A percentile compares a stretch with the other conserved stretches of the same genome.
Conservation (phyloP, 306 rosid genomes). For the Citrullus colocynthis region DNA sequence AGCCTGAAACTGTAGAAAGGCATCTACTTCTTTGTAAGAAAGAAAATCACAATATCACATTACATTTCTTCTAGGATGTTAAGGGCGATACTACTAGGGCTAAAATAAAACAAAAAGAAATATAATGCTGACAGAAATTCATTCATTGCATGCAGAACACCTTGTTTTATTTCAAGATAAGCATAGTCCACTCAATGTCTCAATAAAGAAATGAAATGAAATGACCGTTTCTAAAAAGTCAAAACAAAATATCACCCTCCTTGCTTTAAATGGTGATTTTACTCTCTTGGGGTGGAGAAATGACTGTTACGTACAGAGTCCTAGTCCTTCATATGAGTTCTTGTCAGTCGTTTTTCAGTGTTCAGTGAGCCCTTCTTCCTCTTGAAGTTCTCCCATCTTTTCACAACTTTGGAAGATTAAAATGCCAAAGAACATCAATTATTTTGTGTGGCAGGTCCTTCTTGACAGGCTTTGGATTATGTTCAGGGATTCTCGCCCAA, state of each 20-base stretch:
- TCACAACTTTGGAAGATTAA: too few relatives aligned
- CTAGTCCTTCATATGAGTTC: too few relatives aligned
- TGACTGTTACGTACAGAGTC: too few relatives aligned
- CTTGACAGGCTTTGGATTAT: too few relatives aligned
- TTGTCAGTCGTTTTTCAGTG: too few relatives aligned
- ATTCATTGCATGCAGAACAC: neutral
- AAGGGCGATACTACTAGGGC: neutral
- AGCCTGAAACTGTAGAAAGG: neutral
- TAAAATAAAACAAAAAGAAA: neutral
- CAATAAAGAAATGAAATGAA: neutral
- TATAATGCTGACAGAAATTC: neutral
- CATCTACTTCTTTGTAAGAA: neutral
- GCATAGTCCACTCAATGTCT: neutral
- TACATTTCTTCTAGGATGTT: neutral
- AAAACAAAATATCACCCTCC: neutral
- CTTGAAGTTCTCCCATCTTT: too few relatives aligned
- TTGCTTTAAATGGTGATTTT: too few relatives aligned
- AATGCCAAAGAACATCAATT: too few relatives aligned
- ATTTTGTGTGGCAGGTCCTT: too few relatives aligned
- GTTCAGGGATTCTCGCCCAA: too few relatives aligned
- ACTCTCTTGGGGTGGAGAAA: too few relatives aligned
- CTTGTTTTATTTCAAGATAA: neutral
- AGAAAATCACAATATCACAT: neutral
- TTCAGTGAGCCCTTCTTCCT: too few relatives aligned
- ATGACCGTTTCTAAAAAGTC: neutral